These are phyloP conservation scores for Corymbia citriodora DNA, from an alignment of 441 rosid genomes.

Conservation along the genomic window DNA sequence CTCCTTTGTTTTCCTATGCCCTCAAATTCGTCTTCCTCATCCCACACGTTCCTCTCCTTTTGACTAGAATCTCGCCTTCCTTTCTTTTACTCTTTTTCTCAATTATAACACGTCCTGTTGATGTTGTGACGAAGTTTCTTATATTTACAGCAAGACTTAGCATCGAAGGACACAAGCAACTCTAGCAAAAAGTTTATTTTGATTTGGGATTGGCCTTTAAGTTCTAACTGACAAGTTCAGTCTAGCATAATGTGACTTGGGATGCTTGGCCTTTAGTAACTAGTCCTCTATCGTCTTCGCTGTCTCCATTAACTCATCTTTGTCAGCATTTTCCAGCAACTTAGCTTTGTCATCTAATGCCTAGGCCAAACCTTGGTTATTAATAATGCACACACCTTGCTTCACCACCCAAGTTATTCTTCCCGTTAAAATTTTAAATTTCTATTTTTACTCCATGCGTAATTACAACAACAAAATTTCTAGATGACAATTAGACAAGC, in stretches of 20 bases:
- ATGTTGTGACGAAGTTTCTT: too few species aligned
- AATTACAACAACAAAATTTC: not conserved
- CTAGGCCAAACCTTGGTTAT: not conserved
- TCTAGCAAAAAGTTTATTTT: too few species aligned
- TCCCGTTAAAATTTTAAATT: too few species aligned
- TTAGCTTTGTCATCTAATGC: too few species aligned
- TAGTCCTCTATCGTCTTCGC: too few species aligned
- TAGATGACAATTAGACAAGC: not conserved
- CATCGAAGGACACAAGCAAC: too few species aligned
- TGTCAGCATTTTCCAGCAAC: not conserved
- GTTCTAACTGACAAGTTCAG: too few species aligned
- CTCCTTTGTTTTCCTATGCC: not conserved
- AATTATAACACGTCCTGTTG: too few species aligned
- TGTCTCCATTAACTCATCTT: not conserved
- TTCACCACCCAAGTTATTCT: not conserved
- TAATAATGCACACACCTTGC: not conserved
- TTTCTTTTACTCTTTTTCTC: rapidly evolving
- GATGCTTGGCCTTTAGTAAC: too few species aligned
- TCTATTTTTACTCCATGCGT: not conserved
- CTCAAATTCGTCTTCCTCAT: not conserved
- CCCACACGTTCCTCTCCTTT: not conserved
- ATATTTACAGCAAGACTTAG: too few species aligned
- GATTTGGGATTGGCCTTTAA: too few species aligned
- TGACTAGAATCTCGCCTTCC: not conserved
- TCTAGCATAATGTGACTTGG: too few species aligned